Evolutionary conservation across 495 filamentous ascomycete species (phyloP).

Genomic region (Aspergillus homomorphus): DNA sequence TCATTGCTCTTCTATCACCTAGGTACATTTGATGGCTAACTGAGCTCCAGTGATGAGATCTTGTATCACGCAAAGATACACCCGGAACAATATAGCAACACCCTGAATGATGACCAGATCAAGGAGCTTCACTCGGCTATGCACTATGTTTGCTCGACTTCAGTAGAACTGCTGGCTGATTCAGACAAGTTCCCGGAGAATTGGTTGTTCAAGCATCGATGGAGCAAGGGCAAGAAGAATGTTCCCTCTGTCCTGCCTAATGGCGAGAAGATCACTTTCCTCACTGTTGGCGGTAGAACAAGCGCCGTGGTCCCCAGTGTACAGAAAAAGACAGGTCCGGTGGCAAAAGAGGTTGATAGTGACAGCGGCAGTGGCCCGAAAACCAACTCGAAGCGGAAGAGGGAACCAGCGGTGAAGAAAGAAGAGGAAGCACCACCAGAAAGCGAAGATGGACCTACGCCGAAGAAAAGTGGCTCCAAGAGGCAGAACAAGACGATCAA

Average conservation of each 20-base stretch:
- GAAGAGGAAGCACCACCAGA: conserved; percentile 29
- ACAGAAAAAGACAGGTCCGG: conserved; percentile 74
- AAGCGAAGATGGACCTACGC: conserved; percentile 20
- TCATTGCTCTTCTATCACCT: neutral
- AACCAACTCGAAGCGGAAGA: conserved; percentile 36
- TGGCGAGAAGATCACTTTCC: conserved; percentile 74
- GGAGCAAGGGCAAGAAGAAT: conserved; percentile 86
- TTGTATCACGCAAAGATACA: conserved; percentile 84
- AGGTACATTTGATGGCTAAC: conserved; percentile 15
- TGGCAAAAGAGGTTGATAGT: conserved; percentile 32
- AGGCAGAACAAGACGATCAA: conserved; percentile 27
- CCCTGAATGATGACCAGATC: conserved; percentile 69
- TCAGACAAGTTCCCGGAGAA: conserved; percentile 78
- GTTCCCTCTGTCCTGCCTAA: conserved; percentile 64
- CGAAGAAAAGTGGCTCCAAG: conserved; percentile 24
- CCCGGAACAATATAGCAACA: conserved; percentile 87
- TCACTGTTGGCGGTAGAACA: conserved; percentile 86
- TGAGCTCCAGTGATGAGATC: conserved; percentile 67
- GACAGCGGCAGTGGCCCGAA: conserved; percentile 26
- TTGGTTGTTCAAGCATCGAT: conserved; percentile 91
- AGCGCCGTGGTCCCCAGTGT: conserved; percentile 80
- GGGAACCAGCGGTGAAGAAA: conserved; percentile 25
- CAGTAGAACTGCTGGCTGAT: conserved; percentile 77
- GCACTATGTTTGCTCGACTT: conserved; percentile 71
- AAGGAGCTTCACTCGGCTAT: conserved; percentile 69